Base-by-base conservation (phyloP, 192 early-diverging fungal genomes). In the Helicostylum pulchrum region DNA sequence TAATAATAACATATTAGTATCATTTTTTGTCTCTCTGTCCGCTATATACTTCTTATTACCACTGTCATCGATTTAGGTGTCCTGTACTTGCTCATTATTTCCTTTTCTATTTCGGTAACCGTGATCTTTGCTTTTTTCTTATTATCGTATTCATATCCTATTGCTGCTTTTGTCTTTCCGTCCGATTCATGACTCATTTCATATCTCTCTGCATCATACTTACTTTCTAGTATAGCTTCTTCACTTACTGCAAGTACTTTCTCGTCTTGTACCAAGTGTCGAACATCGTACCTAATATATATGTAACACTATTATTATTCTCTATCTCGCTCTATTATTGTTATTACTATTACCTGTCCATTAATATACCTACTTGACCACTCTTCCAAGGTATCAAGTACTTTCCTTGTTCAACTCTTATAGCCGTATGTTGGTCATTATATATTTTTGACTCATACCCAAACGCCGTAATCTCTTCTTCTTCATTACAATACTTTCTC, bases 241-340 rank as follows among this genome's bases (percentile, higher is more conserved):
- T 43, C 62, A 11, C 4, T 72, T 32, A 17, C 31, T 31, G 14
- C 32, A 20, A 44, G 65, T 53, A 3, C 36, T 23, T 17, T 57
- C 12, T 66, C 62, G 30, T 82, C 76, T 50, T 86, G 80, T 19
- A 87, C 64, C 4, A 89, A 48, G 49, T 89, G 86, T 39, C 87
- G 67, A 17, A 73, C 80, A 65, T 89, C 87, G 54, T 82, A 89
- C 75, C 87, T 89, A 53, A 39, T 12, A 31, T 30, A n/a, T n/a
- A 34, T 39, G 26, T 14, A 47, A 19, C 23, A 31, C 14, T 44
- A 45, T 26, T 26, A 26, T 26, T 26, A 26, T 26, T 26, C 7
- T 43, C n/a, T 17, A 7, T 30, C 17, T 45, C 10, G 11, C n/a
- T n/a, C n/a, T n/a, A n/a, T 32, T 23, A 8, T 9, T 20, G 14